phyloP scores from a whole-genome alignment of 768 basidiomycete genomes.

The Suillus bovinus region DNA sequence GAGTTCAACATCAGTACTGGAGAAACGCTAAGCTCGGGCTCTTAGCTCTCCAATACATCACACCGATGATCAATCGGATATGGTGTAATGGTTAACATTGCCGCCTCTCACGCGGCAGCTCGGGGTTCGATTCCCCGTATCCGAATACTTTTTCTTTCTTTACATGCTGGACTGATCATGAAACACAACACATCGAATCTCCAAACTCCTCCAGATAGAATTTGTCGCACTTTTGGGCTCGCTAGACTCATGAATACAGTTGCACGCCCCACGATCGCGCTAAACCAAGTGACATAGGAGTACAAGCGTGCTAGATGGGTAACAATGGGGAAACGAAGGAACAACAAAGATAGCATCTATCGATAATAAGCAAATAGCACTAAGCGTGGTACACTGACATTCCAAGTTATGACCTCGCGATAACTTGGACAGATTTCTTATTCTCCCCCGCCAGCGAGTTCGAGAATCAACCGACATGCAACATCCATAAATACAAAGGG shows the following conservation, averaged over 20 bases:
- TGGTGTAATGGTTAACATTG: constrained; percentile 71
- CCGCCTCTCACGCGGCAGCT: constrained; percentile 58
- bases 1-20: too few species aligned
- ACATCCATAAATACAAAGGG: constrained; percentile 98
- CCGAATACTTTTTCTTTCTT: constrained; percentile 7
- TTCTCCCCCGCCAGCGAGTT: constrained; percentile 76
- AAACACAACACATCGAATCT: not conserved
- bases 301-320: constrained; percentile 12
- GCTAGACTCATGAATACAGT: not conserved
- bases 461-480: constrained; percentile 89
- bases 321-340: constrained; percentile 1
- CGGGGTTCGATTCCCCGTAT: constrained; percentile 37
- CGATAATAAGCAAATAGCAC: constrained; percentile 10
- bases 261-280: not conserved
- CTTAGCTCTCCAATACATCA: too few species aligned
- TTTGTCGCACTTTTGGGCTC: not conserved
- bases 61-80: constrained; percentile 35
- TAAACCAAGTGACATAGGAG: constrained; percentile 11
- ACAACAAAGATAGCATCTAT: constrained; percentile 14
- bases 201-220: not conserved
- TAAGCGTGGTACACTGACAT: constrained; percentile 5
- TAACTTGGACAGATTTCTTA: constrained; percentile 17
- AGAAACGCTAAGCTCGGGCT: too few species aligned
- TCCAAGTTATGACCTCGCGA: constrained; percentile 3
- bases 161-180: not conserved